Evolutionary conservation across 225 moss, liverwort and hornwort genomes (phyloP).

Genomic region (Sphagnum tenellum): DNA sequence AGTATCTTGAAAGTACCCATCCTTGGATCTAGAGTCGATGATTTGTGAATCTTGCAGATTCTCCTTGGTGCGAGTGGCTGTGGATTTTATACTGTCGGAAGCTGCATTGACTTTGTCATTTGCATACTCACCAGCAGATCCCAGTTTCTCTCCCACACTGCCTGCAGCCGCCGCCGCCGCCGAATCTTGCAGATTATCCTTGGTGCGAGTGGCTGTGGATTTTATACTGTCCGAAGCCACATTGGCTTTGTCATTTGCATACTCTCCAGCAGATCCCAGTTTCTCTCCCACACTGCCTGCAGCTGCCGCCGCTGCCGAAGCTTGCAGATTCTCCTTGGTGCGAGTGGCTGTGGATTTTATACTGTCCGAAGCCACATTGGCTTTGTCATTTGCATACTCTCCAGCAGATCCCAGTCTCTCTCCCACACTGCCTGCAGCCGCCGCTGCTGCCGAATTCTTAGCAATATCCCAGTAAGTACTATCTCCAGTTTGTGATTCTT

Average conservation of each 20-base stretch:
- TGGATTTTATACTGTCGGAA: slow-evolving; percentile 5
- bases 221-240: slow-evolving; percentile 6
- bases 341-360: slow-evolving; percentile 8
- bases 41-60: neutral
- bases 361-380: slow-evolving; percentile 3
- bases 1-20: no score
- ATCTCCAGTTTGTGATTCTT: no score
- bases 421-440: no score
- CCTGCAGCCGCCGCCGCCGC: no score
- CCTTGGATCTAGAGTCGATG: no score
- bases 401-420: no score
- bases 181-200: slow-evolving; percentile 7
- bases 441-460: neutral
- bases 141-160: no score
- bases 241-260: slow-evolving; percentile 2
- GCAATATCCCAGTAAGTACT: no score
- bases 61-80: slow-evolving; percentile 13
- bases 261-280: neutral
- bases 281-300: no score
- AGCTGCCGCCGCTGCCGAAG: neutral
- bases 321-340: slow-evolving; percentile 8
- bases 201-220: slow-evolving; percentile 6
- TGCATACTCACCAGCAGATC: neutral
- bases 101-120: slow-evolving; percentile 1
- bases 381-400: slow-evolving; percentile 4